Evolutionary conservation across 2,329 filamentous ascomycete species (phyloP).

Genomic region (Trichoderma hamatum): DNA sequence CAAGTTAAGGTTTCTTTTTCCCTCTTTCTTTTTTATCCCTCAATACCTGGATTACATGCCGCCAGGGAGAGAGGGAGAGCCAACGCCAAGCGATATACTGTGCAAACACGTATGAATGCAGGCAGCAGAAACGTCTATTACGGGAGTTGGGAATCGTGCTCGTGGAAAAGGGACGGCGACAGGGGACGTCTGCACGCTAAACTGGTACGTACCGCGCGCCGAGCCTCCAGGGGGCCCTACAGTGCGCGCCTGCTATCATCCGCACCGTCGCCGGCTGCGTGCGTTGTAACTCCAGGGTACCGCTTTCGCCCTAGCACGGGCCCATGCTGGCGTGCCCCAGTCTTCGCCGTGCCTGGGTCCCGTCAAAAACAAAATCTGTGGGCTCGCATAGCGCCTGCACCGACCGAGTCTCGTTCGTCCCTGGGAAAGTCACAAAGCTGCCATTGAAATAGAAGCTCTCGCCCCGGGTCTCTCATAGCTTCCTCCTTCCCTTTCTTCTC

Average conservation of each 20-base stretch:
- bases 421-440: conserved; percentile 26
- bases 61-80: not conserved
- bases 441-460: conserved; percentile 48
- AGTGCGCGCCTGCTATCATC: conserved; percentile 23
- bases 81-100: not conserved
- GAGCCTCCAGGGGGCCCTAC: conserved; percentile 6
- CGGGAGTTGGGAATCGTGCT: not conserved
- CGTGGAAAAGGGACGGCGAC: not conserved
- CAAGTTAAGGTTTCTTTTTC: not conserved
- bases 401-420: conserved; percentile 28
- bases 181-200: not conserved
- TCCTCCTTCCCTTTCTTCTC: conserved; percentile 42
- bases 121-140: not conserved
- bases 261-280: conserved; percentile 21
- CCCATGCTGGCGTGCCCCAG: conserved; percentile 23
- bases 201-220: conserved; percentile 21
- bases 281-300: conserved; percentile 25
- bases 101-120: not conserved
- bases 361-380: conserved; percentile 8
- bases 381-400: conserved; percentile 23
- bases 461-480: conserved; percentile 33
- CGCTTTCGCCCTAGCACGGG: conserved; percentile 27
- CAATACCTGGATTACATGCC: not conserved
- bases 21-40: not conserved
- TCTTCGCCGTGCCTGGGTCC: conserved; percentile 24